These are phyloP conservation scores for Aspergillus puulaauensis DNA, from an alignment of 2,329 filamentous ascomycete species.

Conservation along the genomic window DNA sequence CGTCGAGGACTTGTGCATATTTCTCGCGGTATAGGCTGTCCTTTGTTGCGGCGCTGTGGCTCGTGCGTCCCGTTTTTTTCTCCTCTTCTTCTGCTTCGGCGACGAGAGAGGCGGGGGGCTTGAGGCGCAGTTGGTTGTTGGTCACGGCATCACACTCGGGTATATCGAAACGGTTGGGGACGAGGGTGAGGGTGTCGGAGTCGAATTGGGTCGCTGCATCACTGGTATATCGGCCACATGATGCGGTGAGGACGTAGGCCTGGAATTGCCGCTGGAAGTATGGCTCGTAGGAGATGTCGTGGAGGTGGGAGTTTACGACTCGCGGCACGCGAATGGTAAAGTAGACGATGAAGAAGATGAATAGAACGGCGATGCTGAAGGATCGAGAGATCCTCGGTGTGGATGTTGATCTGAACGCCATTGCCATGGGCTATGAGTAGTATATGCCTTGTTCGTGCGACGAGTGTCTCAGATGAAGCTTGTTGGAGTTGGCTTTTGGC, in stretches of 20 bases:
- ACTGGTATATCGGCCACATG: not conserved
- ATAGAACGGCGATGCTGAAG: not conserved
- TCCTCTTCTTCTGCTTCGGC: no score
- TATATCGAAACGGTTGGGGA: not conserved
- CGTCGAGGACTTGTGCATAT: not conserved
- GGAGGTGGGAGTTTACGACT: not conserved
- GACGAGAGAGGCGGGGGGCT: not conserved
- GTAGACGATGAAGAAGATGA: not conserved
- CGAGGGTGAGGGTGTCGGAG: not conserved
- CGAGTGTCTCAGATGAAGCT: no score
- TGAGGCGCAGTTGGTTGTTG: not conserved
- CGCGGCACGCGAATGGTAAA: not conserved
- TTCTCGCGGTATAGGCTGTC: not conserved
- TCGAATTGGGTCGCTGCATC: not conserved
- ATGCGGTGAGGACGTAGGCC: not conserved
- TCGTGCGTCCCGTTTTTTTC: not conserved
- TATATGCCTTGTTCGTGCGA: no score
- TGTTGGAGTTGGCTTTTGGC: no score
- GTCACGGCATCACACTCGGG: not conserved
- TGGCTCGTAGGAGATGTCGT: not conserved
- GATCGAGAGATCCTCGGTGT: not conserved
- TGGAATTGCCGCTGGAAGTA: constrained; percentile 1
- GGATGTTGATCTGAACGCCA: not conserved
- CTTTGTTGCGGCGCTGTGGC: not conserved
- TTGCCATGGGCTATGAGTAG: no score